These are phyloP conservation scores for Pleoardoris graminearum DNA, from an alignment of 2,329 filamentous ascomycete genomes.

Conservation along the genomic window DNA sequence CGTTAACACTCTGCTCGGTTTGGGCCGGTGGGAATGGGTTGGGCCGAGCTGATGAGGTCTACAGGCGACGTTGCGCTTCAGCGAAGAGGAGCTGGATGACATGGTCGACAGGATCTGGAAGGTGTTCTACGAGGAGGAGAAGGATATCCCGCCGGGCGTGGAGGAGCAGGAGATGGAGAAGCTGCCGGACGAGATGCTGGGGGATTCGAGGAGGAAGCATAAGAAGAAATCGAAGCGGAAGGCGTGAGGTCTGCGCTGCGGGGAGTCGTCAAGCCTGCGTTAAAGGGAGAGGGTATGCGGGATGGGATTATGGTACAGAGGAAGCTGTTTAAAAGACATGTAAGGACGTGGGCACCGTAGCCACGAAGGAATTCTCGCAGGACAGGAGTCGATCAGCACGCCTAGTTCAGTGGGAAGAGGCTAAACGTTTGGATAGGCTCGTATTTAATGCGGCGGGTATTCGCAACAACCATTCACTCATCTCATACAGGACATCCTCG, in stretches of 20 bases:
- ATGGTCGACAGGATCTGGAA: slow-evolving; percentile 31
- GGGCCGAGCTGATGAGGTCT: background rate
- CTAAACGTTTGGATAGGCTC: slow-evolving; percentile 1
- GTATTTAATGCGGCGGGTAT: slow-evolving; percentile 3
- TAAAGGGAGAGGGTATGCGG: too few species aligned
- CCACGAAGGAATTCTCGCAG: too few species aligned
- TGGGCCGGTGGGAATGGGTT: background rate
- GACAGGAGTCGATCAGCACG: too few species aligned
- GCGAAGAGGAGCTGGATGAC: slow-evolving; percentile 32
- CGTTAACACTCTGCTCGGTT: background rate
- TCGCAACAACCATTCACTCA: background rate
- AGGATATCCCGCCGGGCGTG: slow-evolving; percentile 29
- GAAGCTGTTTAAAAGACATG: too few species aligned
- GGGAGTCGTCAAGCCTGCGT: too few species aligned
- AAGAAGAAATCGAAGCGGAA: slow-evolving; percentile 19
- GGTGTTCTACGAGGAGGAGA: slow-evolving; percentile 41
- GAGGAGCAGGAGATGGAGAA: slow-evolving; percentile 33
- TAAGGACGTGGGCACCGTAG: too few species aligned
- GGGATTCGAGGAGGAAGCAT: slow-evolving; percentile 30
- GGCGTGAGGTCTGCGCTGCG: background rate
- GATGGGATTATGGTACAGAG: too few species aligned
- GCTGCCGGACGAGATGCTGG: slow-evolving; percentile 35
- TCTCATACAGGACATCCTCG: background rate
- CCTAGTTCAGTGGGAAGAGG: background rate
- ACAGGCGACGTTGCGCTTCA: slow-evolving; percentile 35